Base-by-base conservation (phyloP, 441 rosid genomes). In the Cnidoscolus chayamansa region DNA sequence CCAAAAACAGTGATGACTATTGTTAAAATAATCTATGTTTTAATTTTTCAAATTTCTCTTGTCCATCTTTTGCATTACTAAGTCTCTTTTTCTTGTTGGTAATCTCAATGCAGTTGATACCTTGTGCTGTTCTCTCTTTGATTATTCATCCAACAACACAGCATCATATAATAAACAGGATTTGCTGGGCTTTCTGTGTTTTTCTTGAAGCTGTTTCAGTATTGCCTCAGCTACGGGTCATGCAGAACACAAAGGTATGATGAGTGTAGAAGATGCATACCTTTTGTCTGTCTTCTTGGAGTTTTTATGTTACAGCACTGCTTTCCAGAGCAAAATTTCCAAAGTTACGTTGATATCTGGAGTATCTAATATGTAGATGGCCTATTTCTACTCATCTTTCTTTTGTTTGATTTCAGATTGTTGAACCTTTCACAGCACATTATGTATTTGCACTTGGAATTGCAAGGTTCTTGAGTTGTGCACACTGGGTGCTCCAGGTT, bases 401-500 rank as follows among this genome's bases (percentile, higher is more conserved):
- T 49, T 71, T 50, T 71, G 31, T 35, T 43, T 62, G 40, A 31
- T 67, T 74, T 75, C 89, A 95, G 99, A 95, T 95, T 58, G 93
- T 95, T 40, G 99, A 95, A 80, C 99, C 99, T 48, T 95, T 95
- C 87, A 95, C 99, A 1, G 99, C 98, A 31, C 97, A 95, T 84
- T 92, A 95, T 78, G 98, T 95, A 67, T 95, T 95, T 82, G 98
- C 98, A 1, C 81, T 95, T 72, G 98, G 99, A 73, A 90, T 95
- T 63, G 99, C 98, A 37, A 86, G 99, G 82, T 95, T 92, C 81
- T 82, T 95, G 75, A 90, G 94, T 75, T 92, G 98, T 71, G 98
- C 99, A 4, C 98, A 95, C 71, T 95, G 99, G 99, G 92, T 95
- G 75, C 87, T 95, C 72, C 99, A 94, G 97, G 99, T 94, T 80